Percentiles rank a stretch among this genome's conserved stretches.
Evolutionary conservation across 352 stramenopile species (phyloP).

Genomic region (Aphanomyces euteiches): DNA sequence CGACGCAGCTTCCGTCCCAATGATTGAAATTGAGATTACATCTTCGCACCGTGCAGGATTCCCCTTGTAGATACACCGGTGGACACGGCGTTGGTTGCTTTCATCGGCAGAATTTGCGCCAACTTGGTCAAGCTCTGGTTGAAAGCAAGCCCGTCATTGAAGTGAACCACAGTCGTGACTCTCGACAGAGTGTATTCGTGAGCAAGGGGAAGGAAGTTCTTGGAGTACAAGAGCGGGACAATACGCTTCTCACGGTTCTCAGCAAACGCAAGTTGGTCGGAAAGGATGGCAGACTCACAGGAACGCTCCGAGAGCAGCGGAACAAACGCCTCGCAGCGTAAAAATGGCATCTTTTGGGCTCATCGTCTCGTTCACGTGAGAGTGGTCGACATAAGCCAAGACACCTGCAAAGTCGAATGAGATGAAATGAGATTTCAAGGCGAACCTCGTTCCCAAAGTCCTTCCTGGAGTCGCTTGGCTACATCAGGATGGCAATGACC

Average conservation of each 20-base stretch:
- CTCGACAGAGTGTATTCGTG: slow-evolving; percentile 16
- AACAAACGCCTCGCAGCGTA: slow-evolving; percentile 69
- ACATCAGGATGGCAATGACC: slow-evolving; percentile 64
- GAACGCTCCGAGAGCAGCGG: slow-evolving; percentile 64
- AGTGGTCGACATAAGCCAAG: slow-evolving; percentile 16
- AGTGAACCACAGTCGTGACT: slow-evolving; percentile 14
- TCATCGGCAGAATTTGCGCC: background rate
- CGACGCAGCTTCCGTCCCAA: no score
- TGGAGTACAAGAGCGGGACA: slow-evolving; percentile 12
- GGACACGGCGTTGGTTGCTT: no score
- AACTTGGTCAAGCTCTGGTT: background rate
- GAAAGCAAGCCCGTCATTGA: slow-evolving; percentile 19
- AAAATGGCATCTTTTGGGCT: slow-evolving; percentile 73
- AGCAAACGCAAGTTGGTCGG: slow-evolving; percentile 71
- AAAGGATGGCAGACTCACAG: slow-evolving; percentile 54
- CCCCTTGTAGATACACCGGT: no score
- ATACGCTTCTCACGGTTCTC: slow-evolving; percentile 54
- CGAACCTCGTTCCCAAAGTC: slow-evolving; percentile 6
- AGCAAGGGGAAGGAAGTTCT: slow-evolving; percentile 14
- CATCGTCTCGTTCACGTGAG: slow-evolving; percentile 42
- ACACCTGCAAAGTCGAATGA: background rate
- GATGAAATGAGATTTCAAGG: background rate
- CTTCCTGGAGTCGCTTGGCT: slow-evolving; percentile 26
- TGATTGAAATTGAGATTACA: no score
- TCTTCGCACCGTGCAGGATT: no score